These are phyloP conservation scores for Diversispora eburnea DNA, from an alignment of 192 early-diverging fungal genomes.

Conservation along the genomic window DNA sequence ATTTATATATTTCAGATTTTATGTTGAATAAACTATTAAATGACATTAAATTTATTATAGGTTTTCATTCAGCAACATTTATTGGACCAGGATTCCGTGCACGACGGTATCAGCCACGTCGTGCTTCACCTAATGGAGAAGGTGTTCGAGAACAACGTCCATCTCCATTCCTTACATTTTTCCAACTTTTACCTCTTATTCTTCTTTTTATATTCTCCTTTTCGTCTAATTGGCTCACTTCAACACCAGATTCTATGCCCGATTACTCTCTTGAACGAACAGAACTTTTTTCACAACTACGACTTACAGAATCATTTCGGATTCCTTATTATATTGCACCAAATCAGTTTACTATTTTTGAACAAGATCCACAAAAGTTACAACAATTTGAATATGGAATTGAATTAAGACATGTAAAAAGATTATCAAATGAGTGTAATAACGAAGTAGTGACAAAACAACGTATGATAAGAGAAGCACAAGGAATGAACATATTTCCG, in stretches of 20 bases:
- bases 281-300: constrained; percentile 45
- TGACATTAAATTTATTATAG: constrained; percentile 28
- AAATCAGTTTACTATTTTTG: constrained; percentile 36
- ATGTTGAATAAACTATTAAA: no score
- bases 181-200: constrained; percentile 78
- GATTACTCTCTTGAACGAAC: constrained; percentile 62
- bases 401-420: constrained; percentile 64
- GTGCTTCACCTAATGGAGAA: constrained; percentile 34
- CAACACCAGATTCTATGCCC: constrained; percentile 27
- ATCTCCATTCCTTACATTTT: constrained; percentile 46
- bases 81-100: constrained; percentile 49
- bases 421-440: constrained; percentile 61
- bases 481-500: constrained; percentile 56
- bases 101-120: constrained; percentile 34
- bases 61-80: constrained; percentile 47
- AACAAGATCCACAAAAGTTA: constrained; percentile 47
- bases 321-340: constrained; percentile 83
- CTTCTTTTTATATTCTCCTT: constrained; percentile 74
- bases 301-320: constrained; percentile 54
- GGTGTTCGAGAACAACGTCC: constrained; percentile 43
- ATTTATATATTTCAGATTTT: no score
- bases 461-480: constrained; percentile 52
- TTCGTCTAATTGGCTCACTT: constrained; percentile 56
- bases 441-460: constrained; percentile 60
- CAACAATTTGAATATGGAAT: constrained; percentile 69